These are phyloP conservation scores for Huntiella savannae DNA, from an alignment of 2,329 filamentous ascomycete species.

Conservation along the genomic window DNA sequence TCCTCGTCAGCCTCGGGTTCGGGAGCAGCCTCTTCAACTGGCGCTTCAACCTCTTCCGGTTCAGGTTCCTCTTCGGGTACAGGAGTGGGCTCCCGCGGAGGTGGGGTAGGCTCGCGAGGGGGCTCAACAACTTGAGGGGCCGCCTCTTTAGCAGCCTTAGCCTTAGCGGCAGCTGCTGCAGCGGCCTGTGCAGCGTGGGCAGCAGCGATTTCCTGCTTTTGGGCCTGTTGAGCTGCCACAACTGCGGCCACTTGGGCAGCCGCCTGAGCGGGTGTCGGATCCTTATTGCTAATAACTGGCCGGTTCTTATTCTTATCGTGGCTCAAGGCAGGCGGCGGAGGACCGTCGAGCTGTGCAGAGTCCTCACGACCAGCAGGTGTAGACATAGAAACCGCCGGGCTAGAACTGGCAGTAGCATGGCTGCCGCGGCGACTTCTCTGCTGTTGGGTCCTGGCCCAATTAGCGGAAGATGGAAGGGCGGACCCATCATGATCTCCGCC, in stretches of 20 bases:
- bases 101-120: too few relatives aligned
- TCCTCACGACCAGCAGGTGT: constrained; percentile 27
- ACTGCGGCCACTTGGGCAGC: not conserved
- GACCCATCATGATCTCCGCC: constrained; percentile 52
- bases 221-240: not conserved
- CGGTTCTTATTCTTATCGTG: constrained; percentile 7
- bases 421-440: constrained; percentile 53
- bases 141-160: constrained; percentile 3
- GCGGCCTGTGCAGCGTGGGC: not conserved
- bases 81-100: too few relatives aligned
- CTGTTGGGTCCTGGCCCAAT: constrained; percentile 58
- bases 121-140: constrained; percentile 5
- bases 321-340: constrained; percentile 15
- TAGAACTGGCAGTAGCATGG: constrained; percentile 63
- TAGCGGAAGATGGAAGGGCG: constrained; percentile 82
- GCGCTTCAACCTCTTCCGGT: not conserved
- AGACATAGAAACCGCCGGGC: constrained; percentile 51
- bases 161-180: constrained; percentile 11
- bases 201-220: not conserved
- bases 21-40: not conserved
- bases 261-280: not conserved
- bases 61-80: too few relatives aligned
- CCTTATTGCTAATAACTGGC: not conserved
- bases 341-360: constrained; percentile 16
- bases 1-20: constrained; percentile 1